Base-by-base conservation (phyloP, 192 early-diverging fungal species). In the Backusella tuberculispora region DNA sequence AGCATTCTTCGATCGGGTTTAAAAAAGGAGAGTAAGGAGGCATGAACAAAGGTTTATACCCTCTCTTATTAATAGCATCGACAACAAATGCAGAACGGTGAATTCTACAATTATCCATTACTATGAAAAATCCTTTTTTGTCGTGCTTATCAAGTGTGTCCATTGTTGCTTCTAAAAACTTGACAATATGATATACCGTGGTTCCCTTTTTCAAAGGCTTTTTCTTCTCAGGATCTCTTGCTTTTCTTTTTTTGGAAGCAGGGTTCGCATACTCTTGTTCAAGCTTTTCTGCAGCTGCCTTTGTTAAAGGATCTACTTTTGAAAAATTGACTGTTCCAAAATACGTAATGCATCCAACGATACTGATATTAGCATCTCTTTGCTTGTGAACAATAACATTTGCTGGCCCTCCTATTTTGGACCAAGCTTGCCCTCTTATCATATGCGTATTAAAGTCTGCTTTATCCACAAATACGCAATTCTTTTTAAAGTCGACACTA, bases 361-460 rank as follows among this genome's bases (percentile, higher is more conserved):
- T 56, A 21, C 19, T 56, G 53, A 56, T 56, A 56, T 21, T 56
- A 56, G 53, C 14, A 56, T n/a, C 67, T 69, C 67, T 69, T 47
- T 41, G 17, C 24, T 41, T 47, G 4, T 29, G 24, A 17, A 69
- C 44, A 21, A 15, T 69, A 3, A 47, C 67, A 69, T 45, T 69
- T 8, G 44, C 44, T 47, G 67, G 4, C 9, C 45, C 26, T 47
- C 45, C 67, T 12, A 29, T 40, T 29, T 41, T 26, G 3, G 44
- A 41, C 67, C 44, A 69, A 45, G 14, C 67, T 46, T 24, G 43
- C 1, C 41, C 26, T 47, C 67, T 47, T 69, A 41, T 47, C 44
- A 42, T 24, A 21, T 68, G 29, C 40, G 42, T 41, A 68, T 68
- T 44, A 47, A 69, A 69, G 41, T n/a, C 67, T 47, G n/a, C 24